A percentile compares a stretch with the other conserved stretches of the same genome.
phyloP scores from a whole-genome alignment of 805 yeast species.

The Millerago galiae region DNA sequence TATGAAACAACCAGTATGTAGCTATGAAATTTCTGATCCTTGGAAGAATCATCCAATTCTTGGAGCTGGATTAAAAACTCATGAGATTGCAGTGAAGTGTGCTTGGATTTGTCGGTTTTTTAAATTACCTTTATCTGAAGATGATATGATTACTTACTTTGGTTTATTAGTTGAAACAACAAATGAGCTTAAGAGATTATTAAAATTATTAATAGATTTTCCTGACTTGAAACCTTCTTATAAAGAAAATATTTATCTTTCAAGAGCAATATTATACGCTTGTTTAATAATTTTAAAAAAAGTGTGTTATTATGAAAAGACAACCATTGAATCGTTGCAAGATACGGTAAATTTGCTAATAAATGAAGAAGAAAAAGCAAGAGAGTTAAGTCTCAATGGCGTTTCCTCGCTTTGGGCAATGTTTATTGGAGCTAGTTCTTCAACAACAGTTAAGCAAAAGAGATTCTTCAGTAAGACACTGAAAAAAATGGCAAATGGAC shows the following conservation, averaged over 20 bases:
- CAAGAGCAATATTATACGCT: conserved; percentile 13
- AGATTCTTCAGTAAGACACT: conserved; percentile 10
- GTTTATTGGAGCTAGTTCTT: conserved; percentile 19
- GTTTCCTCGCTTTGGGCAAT: conserved; percentile 19
- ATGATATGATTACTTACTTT: conserved; percentile 4
- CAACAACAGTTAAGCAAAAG: conserved; percentile 11
- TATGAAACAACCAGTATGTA: conserved; percentile 9
- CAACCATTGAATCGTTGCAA: conserved; percentile 11
- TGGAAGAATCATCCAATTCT: conserved; percentile 22
- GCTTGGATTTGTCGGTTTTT: conserved; percentile 20
- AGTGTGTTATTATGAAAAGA: conserved; percentile 8
- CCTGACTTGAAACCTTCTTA: conserved; percentile 6
- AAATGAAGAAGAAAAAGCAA: conserved; percentile 1
- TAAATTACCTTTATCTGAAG: conserved; percentile 11
- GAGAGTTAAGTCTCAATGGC: conserved; percentile 3
- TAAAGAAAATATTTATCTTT: conserved; percentile 11
- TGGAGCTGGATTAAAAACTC: conserved; percentile 15
- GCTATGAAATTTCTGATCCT: conserved; percentile 7
- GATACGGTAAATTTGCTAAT: conserved; percentile 10
- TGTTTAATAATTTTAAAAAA: conserved; percentile 14
- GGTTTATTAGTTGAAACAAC: conserved; percentile 1
- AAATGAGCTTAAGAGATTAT: background rate
- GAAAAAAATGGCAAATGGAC: conserved; percentile 8
- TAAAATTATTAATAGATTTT: background rate
- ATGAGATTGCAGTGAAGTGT: conserved; percentile 17